Evolutionary conservation across 1,284 basidiomycete genomes (phyloP).

Genomic region (Leccinum griseonigrum): DNA sequence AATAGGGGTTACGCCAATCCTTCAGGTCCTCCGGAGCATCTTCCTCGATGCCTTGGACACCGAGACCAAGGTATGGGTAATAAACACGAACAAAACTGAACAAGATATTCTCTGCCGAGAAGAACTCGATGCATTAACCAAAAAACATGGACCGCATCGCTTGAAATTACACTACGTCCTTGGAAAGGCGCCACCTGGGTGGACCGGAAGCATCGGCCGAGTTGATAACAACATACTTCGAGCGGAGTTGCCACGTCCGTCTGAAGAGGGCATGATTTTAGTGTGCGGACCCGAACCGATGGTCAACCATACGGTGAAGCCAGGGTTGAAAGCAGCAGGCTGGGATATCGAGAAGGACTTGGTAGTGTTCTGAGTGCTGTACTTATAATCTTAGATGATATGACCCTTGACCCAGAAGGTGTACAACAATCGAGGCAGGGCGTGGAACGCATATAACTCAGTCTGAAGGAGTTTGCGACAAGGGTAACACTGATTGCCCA

Average conservation of each 20-base stretch:
- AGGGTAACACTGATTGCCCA: too few relatives aligned
- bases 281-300: constrained; percentile 55
- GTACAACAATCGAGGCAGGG: not conserved
- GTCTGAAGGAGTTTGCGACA: too few relatives aligned
- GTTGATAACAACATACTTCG: constrained; percentile 41
- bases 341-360: constrained; percentile 27
- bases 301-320: constrained; percentile 33
- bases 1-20: constrained; percentile 58
- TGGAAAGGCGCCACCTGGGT: constrained; percentile 33
- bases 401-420: not conserved
- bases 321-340: constrained; percentile 23
- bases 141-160: constrained; percentile 33
- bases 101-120: constrained; percentile 52
- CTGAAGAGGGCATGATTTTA: constrained; percentile 42
- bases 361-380: constrained; percentile 25
- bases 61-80: constrained; percentile 47
- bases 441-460: too few relatives aligned
- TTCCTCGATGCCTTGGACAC: constrained; percentile 41
- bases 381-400: not conserved
- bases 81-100: constrained; percentile 52
- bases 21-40: constrained; percentile 52
- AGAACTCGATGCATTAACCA: constrained; percentile 47
- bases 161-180: constrained; percentile 51
- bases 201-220: constrained; percentile 45
- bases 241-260: constrained; percentile 40